Evolutionary conservation across 1,139 yeast species (phyloP), one percentile per base, ranked within the genome.

Genomic region (Blastobotrys aristatus): DNA sequence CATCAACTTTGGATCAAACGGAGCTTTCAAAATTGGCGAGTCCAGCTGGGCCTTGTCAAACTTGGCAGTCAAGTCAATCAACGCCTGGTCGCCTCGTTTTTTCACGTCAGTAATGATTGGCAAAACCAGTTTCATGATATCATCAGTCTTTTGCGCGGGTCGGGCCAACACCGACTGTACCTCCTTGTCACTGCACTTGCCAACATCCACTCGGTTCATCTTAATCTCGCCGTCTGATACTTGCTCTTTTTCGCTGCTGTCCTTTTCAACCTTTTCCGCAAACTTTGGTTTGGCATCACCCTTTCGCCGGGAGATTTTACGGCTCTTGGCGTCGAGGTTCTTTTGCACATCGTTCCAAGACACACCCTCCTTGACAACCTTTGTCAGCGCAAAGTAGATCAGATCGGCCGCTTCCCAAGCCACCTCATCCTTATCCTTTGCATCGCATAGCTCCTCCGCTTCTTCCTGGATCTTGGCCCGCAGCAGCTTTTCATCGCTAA

Each of bases 401-500:
- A 92, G 74, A 65, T 94, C 99, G 6, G 98, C 98, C 49, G 95
- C 92, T 69, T 92, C 98, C 96, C 97, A 92, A 0, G 97, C 84
- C 46, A 89, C 77, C 54, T 92, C 97, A 2, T 77, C 77, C 56
- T 75, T 74, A 7, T 74, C 61, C 48, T 68, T 65, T 17, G 98
- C 97, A 50, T 88, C 97, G 35, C 90, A 81, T 54, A 92, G 77
- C 67, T 94, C 99, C 61, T 92, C 97, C 48, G 96, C 95, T 68
- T 92, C 99, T 70, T 92, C 98, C 65, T 81, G 80, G 67, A 92
- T 83, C 72, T 92, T 92, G 18, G 97, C 96, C 50, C 77, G 72
- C 56, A 94, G 73, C 46, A 92, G 73, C 27, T 73, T 75, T 40
- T 80, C 81, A 66, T 92, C 97, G 47, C 77, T 74, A 62, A 92